A percentile compares a stretch with the other conserved stretches of the same genome.
phyloP scores from a whole-genome alignment of 331 rosid genomes.

The Ulmus americana region DNA sequence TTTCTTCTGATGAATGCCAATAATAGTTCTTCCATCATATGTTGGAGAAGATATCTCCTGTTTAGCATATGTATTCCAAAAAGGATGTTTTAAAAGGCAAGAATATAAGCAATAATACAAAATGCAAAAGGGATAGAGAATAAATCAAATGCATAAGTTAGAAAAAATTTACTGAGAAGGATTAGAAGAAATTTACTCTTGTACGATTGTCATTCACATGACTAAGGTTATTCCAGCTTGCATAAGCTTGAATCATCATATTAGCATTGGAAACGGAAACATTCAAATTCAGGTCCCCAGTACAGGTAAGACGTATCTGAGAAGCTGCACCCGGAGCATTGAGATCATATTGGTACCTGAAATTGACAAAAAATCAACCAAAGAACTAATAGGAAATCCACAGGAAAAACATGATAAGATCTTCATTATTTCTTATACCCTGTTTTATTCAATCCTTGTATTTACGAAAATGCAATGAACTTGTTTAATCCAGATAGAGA shows the following conservation, averaged over 20 bases:
- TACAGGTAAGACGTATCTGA: constrained; percentile 76
- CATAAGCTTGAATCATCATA: constrained; percentile 96
- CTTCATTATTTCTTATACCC: neutral
- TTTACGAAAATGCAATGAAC: neutral
- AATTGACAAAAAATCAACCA: constrained; percentile 17
- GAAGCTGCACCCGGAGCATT: constrained; percentile 77
- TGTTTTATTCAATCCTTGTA: neutral
- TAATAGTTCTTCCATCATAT: constrained; percentile 42
- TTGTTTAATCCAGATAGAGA: neutral
- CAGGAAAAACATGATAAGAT: neutral
- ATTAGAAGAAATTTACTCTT: constrained; percentile 36
- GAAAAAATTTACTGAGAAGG: constrained; percentile 2
- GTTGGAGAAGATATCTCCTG: constrained; percentile 71
- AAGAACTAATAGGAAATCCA: neutral
- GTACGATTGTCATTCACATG: constrained; percentile 43
- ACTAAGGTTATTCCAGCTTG: constrained; percentile 89
- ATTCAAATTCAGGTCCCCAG: constrained; percentile 85
- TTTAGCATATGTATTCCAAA: constrained; percentile 3
- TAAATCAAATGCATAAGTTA: neutral
- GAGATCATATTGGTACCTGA: constrained; percentile 77
- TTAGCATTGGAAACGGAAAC: constrained; percentile 86
- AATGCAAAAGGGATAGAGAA: neutral
- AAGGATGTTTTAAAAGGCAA: constrained; percentile 14
- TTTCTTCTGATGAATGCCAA: constrained; percentile 48
- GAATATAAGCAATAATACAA: constrained; percentile 9